These are phyloP conservation scores for Lachancea sp. DNA, from an alignment of 805 yeast genomes.

Conservation along the genomic window DNA sequence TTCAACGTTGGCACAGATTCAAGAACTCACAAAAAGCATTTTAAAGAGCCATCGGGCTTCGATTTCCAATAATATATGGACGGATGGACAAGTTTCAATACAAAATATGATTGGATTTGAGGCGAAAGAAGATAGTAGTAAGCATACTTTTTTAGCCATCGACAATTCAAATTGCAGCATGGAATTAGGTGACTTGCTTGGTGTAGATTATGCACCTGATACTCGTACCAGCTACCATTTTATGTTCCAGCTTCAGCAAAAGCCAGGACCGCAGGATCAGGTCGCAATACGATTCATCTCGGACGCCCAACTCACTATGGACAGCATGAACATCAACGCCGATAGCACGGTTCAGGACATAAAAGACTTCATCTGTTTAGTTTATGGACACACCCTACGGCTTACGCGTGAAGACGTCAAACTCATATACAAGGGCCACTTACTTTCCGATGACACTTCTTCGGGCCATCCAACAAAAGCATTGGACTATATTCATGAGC, in stretches of 20 bases:
- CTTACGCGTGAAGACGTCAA: conserved; percentile 20
- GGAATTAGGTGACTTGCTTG: conserved; percentile 26
- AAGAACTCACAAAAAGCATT: conserved; percentile 13
- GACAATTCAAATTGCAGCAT: conserved; percentile 17
- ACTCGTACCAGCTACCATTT: conserved; percentile 26
- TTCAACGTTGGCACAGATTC: conserved; percentile 15
- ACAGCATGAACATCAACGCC: conserved; percentile 18
- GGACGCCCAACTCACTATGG: conserved; percentile 18
- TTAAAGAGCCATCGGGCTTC: conserved; percentile 17
- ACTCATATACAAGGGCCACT: conserved; percentile 25
- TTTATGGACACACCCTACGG: conserved; percentile 20
- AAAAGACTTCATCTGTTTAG: conserved; percentile 23
- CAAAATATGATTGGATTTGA: conserved; percentile 20
- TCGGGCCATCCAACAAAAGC: conserved; percentile 19
- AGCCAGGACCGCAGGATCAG: conserved; percentile 12
- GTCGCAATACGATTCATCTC: conserved; percentile 21
- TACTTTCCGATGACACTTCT: conserved; percentile 15
- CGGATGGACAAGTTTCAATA: conserved; percentile 10
- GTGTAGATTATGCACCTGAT: conserved; percentile 33
- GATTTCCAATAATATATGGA: conserved; percentile 15
- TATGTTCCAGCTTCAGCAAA: conserved; percentile 25
- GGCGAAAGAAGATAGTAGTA: conserved; percentile 16
- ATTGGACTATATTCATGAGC: conserved; percentile 15
- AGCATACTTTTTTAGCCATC: conserved; percentile 11
- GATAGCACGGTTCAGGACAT: conserved; percentile 25